Evolutionary conservation across 129 eudicot genomes (phyloP).

Genomic region (Mikania micrantha): DNA sequence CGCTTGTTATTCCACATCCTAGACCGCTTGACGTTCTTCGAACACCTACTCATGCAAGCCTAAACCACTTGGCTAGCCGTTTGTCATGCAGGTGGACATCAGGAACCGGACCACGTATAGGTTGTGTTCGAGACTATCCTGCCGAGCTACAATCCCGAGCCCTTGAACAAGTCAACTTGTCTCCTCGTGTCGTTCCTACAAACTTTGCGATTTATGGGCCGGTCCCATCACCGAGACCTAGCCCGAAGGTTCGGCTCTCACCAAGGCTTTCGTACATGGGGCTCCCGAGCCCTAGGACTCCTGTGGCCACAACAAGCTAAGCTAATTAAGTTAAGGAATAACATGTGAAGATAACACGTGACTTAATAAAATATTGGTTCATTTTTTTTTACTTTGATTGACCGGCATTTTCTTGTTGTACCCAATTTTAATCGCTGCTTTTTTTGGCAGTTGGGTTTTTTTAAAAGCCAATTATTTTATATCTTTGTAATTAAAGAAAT

Average conservation of each 20-base stretch:
- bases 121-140: slow-evolving; percentile 85
- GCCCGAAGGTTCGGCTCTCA: slow-evolving; percentile 70
- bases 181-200: slow-evolving; percentile 50
- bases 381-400: background rate
- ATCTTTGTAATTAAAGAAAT: slow-evolving; percentile 21
- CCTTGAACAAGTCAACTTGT: slow-evolving; percentile 87
- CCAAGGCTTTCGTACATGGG: slow-evolving; percentile 87
- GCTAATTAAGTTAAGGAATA: background rate
- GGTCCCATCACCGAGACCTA: slow-evolving; percentile 87
- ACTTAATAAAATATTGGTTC: slow-evolving; percentile 20
- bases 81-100: slow-evolving; percentile 80
- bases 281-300: slow-evolving; percentile 82
- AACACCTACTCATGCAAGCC: slow-evolving; percentile 20
- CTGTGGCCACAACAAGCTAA: slow-evolving; percentile 46
- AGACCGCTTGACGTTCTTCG: slow-evolving; percentile 7
- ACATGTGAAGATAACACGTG: background rate
- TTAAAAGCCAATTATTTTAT: slow-evolving; percentile 6
- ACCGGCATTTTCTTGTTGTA: background rate
- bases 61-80: slow-evolving; percentile 39
- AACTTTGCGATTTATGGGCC: slow-evolving; percentile 59
- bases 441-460: slow-evolving; percentile 17
- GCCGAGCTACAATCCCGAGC: slow-evolving; percentile 80
- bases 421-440: background rate
- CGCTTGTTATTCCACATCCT: slow-evolving; percentile 20
- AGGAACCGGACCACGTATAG: slow-evolving; percentile 78